Evolutionary conservation across 108 stramenopile genomes (phyloP).

Genomic region (Licmophora abbreviata): DNA sequence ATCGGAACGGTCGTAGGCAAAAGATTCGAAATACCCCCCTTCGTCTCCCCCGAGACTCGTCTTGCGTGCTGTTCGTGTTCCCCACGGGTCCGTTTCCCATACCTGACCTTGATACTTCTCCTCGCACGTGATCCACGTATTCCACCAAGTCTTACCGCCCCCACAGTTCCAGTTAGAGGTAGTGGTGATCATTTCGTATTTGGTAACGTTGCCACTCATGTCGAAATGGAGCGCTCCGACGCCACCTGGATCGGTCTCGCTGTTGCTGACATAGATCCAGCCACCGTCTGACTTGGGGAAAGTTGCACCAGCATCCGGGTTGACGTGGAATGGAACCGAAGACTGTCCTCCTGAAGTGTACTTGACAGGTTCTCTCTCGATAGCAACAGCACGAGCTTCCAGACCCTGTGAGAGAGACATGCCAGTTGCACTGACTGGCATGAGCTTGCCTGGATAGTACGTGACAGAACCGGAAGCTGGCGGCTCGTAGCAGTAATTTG

Average conservation of each 20-base stretch:
- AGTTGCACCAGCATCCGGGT: conserved; percentile 20
- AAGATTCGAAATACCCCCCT: background rate
- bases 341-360: conserved; percentile 1
- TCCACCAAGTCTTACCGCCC: conserved; percentile 28
- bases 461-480: background rate
- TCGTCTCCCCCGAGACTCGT: conserved; percentile 2
- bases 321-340: conserved; percentile 12
- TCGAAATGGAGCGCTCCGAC: conserved; percentile 16
- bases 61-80: background rate
- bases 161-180: conserved; percentile 16
- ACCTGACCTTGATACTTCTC: conserved; percentile 16
- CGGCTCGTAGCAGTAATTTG: conserved; percentile 3
- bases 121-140: conserved; percentile 24
- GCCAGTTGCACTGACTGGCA: conserved; percentile 1
- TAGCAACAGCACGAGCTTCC: conserved; percentile 5
- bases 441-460: conserved; percentile 10
- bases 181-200: conserved; percentile 2
- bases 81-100: conserved; percentile 18
- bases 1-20: background rate
- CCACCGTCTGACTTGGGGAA: conserved; percentile 18
- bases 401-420: conserved; percentile 7
- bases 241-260: conserved; percentile 9
- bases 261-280: conserved; percentile 23
- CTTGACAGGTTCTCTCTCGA: background rate
- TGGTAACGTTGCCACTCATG: conserved; percentile 3